Evolutionary conservation across 257 asterid species (phyloP).

Genomic region (Solanum chmielewskii): DNA sequence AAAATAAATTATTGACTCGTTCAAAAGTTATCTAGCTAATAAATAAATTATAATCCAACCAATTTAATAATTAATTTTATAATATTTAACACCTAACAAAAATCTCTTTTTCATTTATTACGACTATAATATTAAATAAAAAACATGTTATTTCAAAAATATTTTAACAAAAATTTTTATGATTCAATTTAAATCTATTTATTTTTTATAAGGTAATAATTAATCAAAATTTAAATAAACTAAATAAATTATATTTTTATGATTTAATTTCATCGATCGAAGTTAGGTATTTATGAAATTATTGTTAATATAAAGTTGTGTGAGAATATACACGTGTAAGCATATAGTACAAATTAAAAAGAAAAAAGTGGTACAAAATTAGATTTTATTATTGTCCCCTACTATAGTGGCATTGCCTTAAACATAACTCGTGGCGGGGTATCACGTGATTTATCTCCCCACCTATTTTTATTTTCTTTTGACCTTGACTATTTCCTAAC

Average conservation of each 20-base stretch:
- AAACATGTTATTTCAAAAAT: background rate
- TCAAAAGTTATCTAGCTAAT: background rate
- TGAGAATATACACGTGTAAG: background rate
- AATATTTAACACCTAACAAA: background rate
- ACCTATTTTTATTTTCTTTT: background rate
- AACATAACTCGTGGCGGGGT: constrained; percentile 7
- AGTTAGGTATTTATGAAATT: background rate
- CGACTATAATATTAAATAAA: background rate
- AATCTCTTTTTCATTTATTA: background rate
- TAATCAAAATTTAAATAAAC: background rate
- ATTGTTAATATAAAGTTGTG: background rate
- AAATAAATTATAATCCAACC: background rate
- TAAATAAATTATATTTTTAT: background rate
- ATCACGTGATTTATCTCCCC: constrained; percentile 10
- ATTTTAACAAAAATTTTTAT: background rate
- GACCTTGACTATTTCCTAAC: background rate
- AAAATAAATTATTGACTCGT: background rate
- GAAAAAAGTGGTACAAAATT: background rate
- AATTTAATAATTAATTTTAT: background rate
- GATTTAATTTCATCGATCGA: background rate
- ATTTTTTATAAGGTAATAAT: background rate
- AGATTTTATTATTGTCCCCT: background rate
- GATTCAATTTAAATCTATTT: background rate
- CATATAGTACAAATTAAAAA: background rate
- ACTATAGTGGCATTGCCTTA: background rate